A percentile compares a stretch with the other conserved stretches of the same genome.
Conservation (phyloP, 257 asterid genomes). For the Vinca minor region DNA sequence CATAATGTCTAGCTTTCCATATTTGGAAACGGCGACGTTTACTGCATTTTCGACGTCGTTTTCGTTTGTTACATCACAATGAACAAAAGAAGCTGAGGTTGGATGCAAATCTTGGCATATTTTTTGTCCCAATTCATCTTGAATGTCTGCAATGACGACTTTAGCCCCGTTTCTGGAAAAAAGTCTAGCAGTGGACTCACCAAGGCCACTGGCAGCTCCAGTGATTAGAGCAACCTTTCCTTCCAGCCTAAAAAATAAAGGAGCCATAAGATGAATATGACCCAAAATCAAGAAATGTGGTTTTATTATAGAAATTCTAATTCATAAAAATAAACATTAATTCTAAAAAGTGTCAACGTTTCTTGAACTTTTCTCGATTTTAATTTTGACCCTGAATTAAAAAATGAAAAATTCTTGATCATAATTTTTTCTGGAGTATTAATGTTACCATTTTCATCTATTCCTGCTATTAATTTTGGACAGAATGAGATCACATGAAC, state of each 20-base stretch:
- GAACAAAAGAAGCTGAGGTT: neutral
- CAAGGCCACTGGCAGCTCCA: conserved; percentile 15
- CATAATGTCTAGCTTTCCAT: conserved; percentile 17
- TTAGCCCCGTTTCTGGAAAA: conserved; percentile 15
- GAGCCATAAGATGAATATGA: no score
- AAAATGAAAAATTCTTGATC: no score
- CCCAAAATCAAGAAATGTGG: no score
- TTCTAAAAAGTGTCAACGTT: no score
- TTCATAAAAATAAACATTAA: no score
- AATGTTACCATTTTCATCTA: no score
- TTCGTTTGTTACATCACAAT: conserved; percentile 14
- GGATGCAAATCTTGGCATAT: conserved; percentile 4
- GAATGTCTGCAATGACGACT: conserved; percentile 12
- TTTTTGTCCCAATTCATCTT: conserved; percentile 2
- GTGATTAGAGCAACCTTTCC: conserved; percentile 21
- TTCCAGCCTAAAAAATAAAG: conserved; percentile 6
- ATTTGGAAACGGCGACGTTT: conserved; percentile 1
- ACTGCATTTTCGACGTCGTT: conserved; percentile 8
- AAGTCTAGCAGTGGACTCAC: conserved; percentile 7
- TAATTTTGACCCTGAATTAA: no score
- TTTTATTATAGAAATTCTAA: no score
- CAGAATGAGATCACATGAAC: no score
- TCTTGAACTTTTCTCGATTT: no score
- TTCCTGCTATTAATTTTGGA: no score
- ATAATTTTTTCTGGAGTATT: no score